A percentile compares a stretch with the other conserved stretches of the same genome.
These are phyloP conservation scores for Fusarium anguioides DNA, from an alignment of 2,329 filamentous ascomycete species.

Conservation along the genomic window DNA sequence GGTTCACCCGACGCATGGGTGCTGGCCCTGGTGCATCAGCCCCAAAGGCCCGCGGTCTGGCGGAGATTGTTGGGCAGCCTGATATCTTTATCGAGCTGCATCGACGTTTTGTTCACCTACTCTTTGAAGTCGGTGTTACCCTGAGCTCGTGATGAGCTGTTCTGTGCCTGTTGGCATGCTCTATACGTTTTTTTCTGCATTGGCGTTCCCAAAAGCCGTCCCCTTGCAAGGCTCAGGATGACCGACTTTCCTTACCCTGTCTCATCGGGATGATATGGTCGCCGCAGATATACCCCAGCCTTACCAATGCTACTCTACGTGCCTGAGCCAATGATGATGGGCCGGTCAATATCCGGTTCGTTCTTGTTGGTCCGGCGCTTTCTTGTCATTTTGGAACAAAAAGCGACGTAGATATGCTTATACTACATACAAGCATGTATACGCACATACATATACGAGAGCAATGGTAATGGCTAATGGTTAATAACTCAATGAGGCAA, in stretches of 20 bases:
- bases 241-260: slow-evolving; percentile 1
- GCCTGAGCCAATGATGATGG: slow-evolving; percentile 8
- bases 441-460: neutral
- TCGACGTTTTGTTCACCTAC: slow-evolving; percentile 69
- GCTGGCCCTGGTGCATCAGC: slow-evolving; percentile 66
- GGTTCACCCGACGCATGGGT: slow-evolving; percentile 68
- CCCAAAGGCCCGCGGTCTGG: slow-evolving; percentile 69
- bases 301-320: slow-evolving; percentile 21
- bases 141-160: slow-evolving; percentile 58
- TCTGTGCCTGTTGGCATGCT: slow-evolving; percentile 39
- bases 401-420: slow-evolving; percentile 20
- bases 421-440: slow-evolving; percentile 9
- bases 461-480: slow-evolving; percentile 33
- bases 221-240: neutral
- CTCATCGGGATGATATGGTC: slow-evolving; percentile 11
- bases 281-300: slow-evolving; percentile 29
- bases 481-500: slow-evolving; percentile 29
- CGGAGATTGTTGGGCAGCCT: slow-evolving; percentile 73
- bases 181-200: slow-evolving; percentile 46
- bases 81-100: slow-evolving; percentile 77
- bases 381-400: slow-evolving; percentile 19
- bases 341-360: slow-evolving; percentile 13
- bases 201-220: slow-evolving; percentile 12
- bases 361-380: slow-evolving; percentile 9
- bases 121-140: slow-evolving; percentile 68